Conservation (phyloP, 345 rosid genomes). For the Bruguiera sexangula region DNA sequence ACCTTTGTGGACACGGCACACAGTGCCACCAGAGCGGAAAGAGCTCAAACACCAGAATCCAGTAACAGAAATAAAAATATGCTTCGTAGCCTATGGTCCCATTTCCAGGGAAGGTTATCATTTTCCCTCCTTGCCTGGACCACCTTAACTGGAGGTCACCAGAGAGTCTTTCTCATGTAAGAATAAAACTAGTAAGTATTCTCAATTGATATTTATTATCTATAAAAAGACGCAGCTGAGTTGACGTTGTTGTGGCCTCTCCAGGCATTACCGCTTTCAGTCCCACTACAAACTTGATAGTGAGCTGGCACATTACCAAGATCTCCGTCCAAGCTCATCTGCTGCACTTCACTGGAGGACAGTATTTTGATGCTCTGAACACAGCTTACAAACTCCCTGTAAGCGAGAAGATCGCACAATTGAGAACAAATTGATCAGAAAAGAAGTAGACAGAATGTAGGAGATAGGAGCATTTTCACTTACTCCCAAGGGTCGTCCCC, state of each 20-base stretch:
- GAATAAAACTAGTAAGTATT: no score
- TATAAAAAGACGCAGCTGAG: slow-evolving; percentile 76
- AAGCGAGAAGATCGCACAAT: slow-evolving; percentile 12
- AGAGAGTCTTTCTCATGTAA: no score
- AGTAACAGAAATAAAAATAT: no score
- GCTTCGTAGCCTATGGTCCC: no score
- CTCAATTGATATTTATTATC: slow-evolving; percentile 28
- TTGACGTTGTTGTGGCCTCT: slow-evolving; percentile 71
- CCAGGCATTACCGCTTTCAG: slow-evolving; percentile 89
- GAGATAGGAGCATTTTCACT: slow-evolving; percentile 22
- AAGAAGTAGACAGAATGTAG: neutral
- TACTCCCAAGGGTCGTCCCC: slow-evolving; percentile 99
- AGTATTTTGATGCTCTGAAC: slow-evolving; percentile 88
- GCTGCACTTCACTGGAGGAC: slow-evolving; percentile 87
- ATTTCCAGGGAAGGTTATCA: no score
- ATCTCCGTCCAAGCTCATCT: slow-evolving; percentile 90
- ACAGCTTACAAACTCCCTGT: slow-evolving; percentile 87
- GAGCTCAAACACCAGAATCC: no score
- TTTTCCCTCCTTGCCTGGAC: no score
- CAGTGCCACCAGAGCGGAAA: no score
- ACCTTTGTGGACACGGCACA: no score
- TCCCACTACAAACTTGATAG: slow-evolving; percentile 81
- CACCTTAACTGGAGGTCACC: no score
- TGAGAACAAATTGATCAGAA: slow-evolving; percentile 1
- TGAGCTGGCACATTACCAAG: slow-evolving; percentile 65